phyloP scores from a whole-genome alignment of 805 yeast genomes.

The Cyberlindnera subsufficiens region DNA sequence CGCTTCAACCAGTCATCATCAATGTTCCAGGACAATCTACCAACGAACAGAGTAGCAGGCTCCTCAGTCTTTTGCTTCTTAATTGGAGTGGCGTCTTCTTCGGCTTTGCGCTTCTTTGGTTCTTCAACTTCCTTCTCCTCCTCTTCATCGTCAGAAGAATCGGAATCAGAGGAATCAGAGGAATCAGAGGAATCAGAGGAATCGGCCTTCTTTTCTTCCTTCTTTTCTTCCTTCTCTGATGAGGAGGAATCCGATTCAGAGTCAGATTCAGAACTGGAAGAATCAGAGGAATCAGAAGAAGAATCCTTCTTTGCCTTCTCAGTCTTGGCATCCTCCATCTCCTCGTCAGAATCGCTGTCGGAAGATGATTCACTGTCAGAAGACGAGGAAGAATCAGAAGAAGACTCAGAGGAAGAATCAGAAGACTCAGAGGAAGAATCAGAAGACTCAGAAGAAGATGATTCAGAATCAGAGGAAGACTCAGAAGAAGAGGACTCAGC shows the following conservation, averaged over 20 bases:
- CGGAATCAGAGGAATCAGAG: slow-evolving; percentile 13
- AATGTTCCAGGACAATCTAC: slow-evolving; percentile 94
- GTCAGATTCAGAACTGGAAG: slow-evolving; percentile 13
- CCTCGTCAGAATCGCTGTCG: slow-evolving; percentile 9
- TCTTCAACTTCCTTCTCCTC: slow-evolving; percentile 19
- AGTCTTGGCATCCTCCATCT: slow-evolving; percentile 8
- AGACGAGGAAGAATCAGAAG: slow-evolving; percentile 3
- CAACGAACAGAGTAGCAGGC: slow-evolving; percentile 90
- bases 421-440: slow-evolving; percentile 8
- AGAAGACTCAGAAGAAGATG: slow-evolving; percentile 18
- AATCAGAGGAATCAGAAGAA: slow-evolving; percentile 25
- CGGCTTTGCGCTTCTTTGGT: slow-evolving; percentile 31
- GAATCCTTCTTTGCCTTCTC: slow-evolving; percentile 13
- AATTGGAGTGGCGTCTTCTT: slow-evolving; percentile 29
- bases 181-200: slow-evolving; percentile 9
- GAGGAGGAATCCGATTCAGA: slow-evolving; percentile 16
- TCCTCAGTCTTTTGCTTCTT: slow-evolving; percentile 40
- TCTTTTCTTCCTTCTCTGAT: slow-evolving; percentile 16
- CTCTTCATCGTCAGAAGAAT: slow-evolving; percentile 17
- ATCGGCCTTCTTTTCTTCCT: slow-evolving; percentile 8
- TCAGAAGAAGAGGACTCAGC: slow-evolving; percentile 21
- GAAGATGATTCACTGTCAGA: slow-evolving; percentile 29
- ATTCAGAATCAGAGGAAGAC: slow-evolving; percentile 15
- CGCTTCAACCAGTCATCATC: slow-evolving; percentile 91
- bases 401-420: slow-evolving; percentile 7